Conservation (phyloP, 2,329 filamentous ascomycete species). For the Penicillium sp. region DNA sequence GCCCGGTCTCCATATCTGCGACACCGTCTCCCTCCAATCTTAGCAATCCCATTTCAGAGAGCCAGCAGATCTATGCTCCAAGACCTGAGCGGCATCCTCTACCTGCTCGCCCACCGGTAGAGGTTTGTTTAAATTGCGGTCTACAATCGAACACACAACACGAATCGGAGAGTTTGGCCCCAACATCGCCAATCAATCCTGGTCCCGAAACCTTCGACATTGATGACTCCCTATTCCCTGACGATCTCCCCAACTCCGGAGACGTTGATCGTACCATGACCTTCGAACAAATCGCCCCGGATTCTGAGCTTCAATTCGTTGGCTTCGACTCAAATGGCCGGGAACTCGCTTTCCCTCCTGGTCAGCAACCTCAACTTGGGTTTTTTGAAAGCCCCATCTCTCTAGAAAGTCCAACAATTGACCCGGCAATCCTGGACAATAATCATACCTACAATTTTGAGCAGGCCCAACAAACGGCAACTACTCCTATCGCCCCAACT, state of each 20-base stretch:
- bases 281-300: neutral
- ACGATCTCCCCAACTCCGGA: neutral
- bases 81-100: neutral
- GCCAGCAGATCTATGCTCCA: neutral
- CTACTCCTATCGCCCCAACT: neutral
- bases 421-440: conserved; percentile 1
- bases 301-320: neutral
- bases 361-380: neutral
- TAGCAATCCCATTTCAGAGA: neutral
- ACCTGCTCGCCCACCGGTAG: neutral
- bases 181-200: neutral
- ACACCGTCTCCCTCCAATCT: conserved; percentile 1
- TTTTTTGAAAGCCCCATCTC: neutral
- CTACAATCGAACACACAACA: conserved; percentile 1
- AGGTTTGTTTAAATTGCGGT: conserved; percentile 3
- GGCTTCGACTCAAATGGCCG: neutral
- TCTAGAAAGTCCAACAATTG: neutral
- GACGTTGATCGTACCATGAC: neutral
- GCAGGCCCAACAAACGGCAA: neutral
- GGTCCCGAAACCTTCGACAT: neutral
- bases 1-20: conserved; percentile 8
- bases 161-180: neutral
- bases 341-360: neutral
- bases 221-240: neutral
- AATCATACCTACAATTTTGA: neutral